phyloP scores from a whole-genome alignment of 768 basidiomycete species.

The Naganishia onofrii region DNA sequence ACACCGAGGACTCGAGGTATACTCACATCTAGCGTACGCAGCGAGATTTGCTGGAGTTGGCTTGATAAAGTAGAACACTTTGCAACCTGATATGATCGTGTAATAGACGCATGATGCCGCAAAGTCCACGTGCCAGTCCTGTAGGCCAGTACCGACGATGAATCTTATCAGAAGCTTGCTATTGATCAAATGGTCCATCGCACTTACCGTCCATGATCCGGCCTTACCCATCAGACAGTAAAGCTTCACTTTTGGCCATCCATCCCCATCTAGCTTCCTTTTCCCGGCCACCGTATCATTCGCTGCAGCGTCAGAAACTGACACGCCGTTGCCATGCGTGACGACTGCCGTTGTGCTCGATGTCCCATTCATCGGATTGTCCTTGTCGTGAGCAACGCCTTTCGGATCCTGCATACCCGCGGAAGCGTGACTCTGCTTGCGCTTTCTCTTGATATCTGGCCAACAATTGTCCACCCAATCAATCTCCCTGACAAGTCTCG shows the following conservation, averaged over 20 bases:
- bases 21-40: slow-evolving; percentile 76
- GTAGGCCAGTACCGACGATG: slow-evolving; percentile 23
- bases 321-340: not conserved
- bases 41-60: slow-evolving; percentile 81
- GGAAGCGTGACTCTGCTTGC: slow-evolving; percentile 24
- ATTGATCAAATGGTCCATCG: not conserved
- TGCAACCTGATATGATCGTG: slow-evolving; percentile 79
- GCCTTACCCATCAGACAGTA: slow-evolving; percentile 97
- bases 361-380: slow-evolving; percentile 12
- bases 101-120: slow-evolving; percentile 98
- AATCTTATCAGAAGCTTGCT: slow-evolving; percentile 8
- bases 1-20: not conserved
- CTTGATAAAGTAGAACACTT: slow-evolving; percentile 93
- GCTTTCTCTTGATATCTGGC: slow-evolving; percentile 65
- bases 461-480: slow-evolving; percentile 98
- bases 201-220: slow-evolving; percentile 86
- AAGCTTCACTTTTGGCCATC: slow-evolving; percentile 79
- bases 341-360: not conserved
- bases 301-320: not conserved
- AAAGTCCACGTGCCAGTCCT: slow-evolving; percentile 99
- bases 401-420: not conserved
- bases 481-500: slow-evolving; percentile 71
- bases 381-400: not conserved
- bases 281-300: slow-evolving; percentile 14
- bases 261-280: slow-evolving; percentile 17